A percentile compares a stretch with the other conserved stretches of the same genome.
These are phyloP conservation scores for Pelargonium nanum DNA, from an alignment of 345 rosid species.

Conservation along the genomic window DNA sequence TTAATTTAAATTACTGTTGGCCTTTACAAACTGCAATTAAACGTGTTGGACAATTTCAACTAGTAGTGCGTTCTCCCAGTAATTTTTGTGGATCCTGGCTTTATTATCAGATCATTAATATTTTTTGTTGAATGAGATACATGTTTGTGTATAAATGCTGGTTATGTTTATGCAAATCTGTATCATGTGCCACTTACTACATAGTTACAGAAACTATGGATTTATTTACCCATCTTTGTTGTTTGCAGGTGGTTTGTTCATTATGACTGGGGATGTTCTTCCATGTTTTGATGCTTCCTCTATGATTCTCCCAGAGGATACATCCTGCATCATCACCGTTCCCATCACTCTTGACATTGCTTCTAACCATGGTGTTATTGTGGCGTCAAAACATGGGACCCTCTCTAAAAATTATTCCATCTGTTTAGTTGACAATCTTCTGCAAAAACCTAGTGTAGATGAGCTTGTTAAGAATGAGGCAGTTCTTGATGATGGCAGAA, in stretches of 20 bases:
- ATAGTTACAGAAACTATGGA: background rate
- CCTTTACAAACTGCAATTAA: too few species aligned
- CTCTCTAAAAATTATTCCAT: constrained; percentile 27
- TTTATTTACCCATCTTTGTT: constrained; percentile 1
- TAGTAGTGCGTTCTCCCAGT: too few species aligned
- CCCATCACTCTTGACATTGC: constrained; percentile 94
- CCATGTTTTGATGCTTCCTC: constrained; percentile 89
- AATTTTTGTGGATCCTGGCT: too few species aligned
- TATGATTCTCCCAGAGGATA: constrained; percentile 65
- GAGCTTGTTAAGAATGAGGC: constrained; percentile 68
- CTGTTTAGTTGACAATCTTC: constrained; percentile 66
- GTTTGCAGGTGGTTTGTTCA: constrained; percentile 70
- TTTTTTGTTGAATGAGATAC: too few species aligned
- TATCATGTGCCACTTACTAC: background rate
- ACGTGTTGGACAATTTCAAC: too few species aligned
- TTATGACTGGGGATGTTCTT: constrained; percentile 98
- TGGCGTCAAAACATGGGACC: constrained; percentile 49
- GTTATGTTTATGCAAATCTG: background rate
- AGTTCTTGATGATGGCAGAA: constrained; percentile 75
- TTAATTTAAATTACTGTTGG: too few species aligned
- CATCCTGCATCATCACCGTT: constrained; percentile 80
- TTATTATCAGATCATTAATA: too few species aligned
- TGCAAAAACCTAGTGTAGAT: constrained; percentile 74
- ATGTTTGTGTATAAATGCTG: too few species aligned
- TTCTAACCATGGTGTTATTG: constrained; percentile 89